Conservation (phyloP, 1,284 basidiomycete species). For the Pascua sp. region DNA sequence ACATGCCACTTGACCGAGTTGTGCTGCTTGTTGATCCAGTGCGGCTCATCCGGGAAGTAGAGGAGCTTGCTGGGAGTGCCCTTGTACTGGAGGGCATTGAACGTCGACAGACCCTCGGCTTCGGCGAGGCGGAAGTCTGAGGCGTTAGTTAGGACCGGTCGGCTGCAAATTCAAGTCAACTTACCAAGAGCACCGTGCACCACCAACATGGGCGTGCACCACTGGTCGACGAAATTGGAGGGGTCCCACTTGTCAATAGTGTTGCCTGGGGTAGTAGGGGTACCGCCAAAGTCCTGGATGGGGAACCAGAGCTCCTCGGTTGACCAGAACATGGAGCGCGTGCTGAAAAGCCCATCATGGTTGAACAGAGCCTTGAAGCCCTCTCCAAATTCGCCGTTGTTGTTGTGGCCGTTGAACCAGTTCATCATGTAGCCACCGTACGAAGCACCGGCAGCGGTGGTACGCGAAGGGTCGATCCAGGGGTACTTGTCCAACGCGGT, state of each 20-base stretch:
- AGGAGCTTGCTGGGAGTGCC: slow-evolving; percentile 75
- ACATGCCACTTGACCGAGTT: slow-evolving; percentile 60
- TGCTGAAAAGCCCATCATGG: slow-evolving; percentile 67
- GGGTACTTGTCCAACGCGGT: slow-evolving; percentile 65
- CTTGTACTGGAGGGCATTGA: slow-evolving; percentile 46
- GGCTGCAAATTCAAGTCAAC: too few species aligned
- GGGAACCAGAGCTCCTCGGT: slow-evolving; percentile 59
- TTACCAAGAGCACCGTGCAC: slow-evolving; percentile 71
- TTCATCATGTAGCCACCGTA: slow-evolving; percentile 57
- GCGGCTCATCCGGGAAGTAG: slow-evolving; percentile 89
- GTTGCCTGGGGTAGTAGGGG: slow-evolving; percentile 25
- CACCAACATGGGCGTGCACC: slow-evolving; percentile 76
- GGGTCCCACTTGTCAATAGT: slow-evolving; percentile 55
- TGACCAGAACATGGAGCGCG: slow-evolving; percentile 63
- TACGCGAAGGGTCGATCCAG: slow-evolving; percentile 74
- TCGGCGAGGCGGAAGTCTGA: slow-evolving; percentile 83
- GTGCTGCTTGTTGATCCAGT: slow-evolving; percentile 61
- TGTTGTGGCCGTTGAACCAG: slow-evolving; percentile 90
- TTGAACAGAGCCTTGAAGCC: slow-evolving; percentile 82
- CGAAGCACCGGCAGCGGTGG: slow-evolving; percentile 59
- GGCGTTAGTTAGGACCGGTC: slow-evolving; percentile 13
- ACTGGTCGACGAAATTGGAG: slow-evolving; percentile 71
- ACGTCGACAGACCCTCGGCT: slow-evolving; percentile 69
- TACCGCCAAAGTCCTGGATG: slow-evolving; percentile 26
- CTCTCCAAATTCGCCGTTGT: slow-evolving; percentile 64